A percentile compares a stretch with the other conserved stretches of the same genome.
phyloP scores from a whole-genome alignment of 805 yeast species.

The Maudiozyma saulgeensis region DNA sequence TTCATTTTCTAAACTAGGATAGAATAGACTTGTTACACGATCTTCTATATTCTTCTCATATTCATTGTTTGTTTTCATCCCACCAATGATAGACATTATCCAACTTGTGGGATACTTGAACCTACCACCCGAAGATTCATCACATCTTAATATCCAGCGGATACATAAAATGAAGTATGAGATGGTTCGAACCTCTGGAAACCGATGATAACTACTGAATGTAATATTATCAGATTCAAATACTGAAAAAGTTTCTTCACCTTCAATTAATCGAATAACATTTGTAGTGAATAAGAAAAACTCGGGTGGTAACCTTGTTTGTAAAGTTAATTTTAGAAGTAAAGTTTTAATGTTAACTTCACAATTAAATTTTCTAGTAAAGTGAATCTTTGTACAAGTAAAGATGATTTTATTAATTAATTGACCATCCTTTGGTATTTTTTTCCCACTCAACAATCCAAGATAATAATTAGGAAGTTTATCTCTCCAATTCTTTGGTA shows the following conservation, averaged over 20 bases:
- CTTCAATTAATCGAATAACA: constrained; percentile 8
- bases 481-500: constrained; percentile 33
- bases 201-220: constrained; percentile 7
- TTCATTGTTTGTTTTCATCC: background rate
- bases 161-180: constrained; percentile 18
- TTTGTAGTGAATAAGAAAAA: constrained; percentile 14
- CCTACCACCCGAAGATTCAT: constrained; percentile 7
- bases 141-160: constrained; percentile 14
- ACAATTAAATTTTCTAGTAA: constrained; percentile 7
- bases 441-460: constrained; percentile 32
- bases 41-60: background rate
- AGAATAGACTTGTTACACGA: constrained; percentile 4
- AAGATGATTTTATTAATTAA: constrained; percentile 4
- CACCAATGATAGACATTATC: background rate
- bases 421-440: constrained; percentile 27
- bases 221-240: constrained; percentile 6
- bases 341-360: constrained; percentile 12
- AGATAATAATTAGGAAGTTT: constrained; percentile 33
- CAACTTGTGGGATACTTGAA: constrained; percentile 9
- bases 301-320: constrained; percentile 19
- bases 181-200: constrained; percentile 17
- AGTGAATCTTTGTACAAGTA: constrained; percentile 6
- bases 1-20: background rate
- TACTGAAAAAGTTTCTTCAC: constrained; percentile 6
- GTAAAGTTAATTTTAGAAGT: constrained; percentile 15